A percentile compares a stretch with the other conserved stretches of the same genome.
These are phyloP conservation scores for Myriosclerotinia curreyana DNA, from an alignment of 2,329 filamentous ascomycete species.

Conservation along the genomic window DNA sequence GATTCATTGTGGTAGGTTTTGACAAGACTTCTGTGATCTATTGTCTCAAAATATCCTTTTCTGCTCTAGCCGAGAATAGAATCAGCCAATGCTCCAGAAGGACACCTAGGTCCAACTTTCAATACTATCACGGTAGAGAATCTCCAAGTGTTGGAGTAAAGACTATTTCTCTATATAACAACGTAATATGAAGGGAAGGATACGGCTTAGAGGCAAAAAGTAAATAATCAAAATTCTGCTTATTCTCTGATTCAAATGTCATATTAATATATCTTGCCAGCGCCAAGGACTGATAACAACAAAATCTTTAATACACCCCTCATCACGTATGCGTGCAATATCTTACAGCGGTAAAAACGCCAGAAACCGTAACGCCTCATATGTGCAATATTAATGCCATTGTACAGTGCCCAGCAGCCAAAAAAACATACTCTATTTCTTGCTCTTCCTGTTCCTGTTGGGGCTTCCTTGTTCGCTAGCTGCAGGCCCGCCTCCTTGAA, in stretches of 20 bases:
- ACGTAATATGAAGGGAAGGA: not conserved
- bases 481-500: constrained; percentile 50
- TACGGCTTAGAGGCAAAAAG: not conserved
- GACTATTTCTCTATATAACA: not conserved
- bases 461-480: constrained; percentile 38
- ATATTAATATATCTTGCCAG: not conserved
- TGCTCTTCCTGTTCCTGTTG: constrained; percentile 61
- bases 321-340: constrained; percentile 5
- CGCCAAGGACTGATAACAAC: not conserved
- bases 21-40: not conserved
- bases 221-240: not conserved
- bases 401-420: constrained; percentile 17
- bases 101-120: not conserved
- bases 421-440: constrained; percentile 48
- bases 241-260: not conserved
- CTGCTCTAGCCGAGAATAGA: not conserved
- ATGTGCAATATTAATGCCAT: constrained; percentile 4
- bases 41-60: not conserved
- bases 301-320: constrained; percentile 1
- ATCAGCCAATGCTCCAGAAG: not conserved
- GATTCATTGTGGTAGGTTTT: constrained; percentile 4
- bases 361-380: constrained; percentile 16
- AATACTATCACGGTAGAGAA: not conserved
- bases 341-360: constrained; percentile 14
- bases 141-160: not conserved